phyloP scores from a whole-genome alignment of 2,329 filamentous ascomycete genomes.

The Plectosphaerella sp. region DNA sequence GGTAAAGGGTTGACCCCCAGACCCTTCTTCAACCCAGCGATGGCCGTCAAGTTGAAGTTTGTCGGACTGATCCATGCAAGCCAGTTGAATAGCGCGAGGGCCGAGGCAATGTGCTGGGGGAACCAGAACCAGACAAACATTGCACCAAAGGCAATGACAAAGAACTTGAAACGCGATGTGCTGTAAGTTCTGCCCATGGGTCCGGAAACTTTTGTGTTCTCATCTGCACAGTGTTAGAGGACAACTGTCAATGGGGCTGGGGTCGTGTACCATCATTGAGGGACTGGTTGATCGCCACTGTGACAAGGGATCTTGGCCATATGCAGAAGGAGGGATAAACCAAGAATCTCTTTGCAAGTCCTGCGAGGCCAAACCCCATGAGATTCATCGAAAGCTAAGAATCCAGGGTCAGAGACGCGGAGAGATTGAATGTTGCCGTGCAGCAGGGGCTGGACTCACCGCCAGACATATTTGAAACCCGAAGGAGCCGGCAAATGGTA shows the following conservation, averaged over 20 bases:
- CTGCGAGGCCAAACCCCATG: conserved; percentile 48
- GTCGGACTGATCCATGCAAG: conserved; percentile 44
- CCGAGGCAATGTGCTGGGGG: conserved; percentile 43
- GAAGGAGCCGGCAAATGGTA: too few species aligned
- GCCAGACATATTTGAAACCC: too few species aligned
- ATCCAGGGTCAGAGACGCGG: too few species aligned
- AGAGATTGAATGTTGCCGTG: too few species aligned
- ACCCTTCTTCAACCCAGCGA: conserved; percentile 29
- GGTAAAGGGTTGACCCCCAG: conserved; percentile 31
- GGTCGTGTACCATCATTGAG: conserved; percentile 29
- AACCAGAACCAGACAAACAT: conserved; percentile 51
- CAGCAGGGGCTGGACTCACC: too few species aligned
- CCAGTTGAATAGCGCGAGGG: conserved; percentile 42
- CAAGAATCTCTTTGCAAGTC: conserved; percentile 38
- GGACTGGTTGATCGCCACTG: conserved; percentile 37
- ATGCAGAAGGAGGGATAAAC: conserved; percentile 44
- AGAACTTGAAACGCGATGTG: conserved; percentile 36
- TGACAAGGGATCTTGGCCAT: conserved; percentile 45
- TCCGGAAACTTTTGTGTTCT: conserved; percentile 17
- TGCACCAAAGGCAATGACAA: conserved; percentile 30
- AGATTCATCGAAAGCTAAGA: conserved; percentile 38
- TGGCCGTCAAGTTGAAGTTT: conserved; percentile 26
- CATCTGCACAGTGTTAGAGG: conserved; percentile 6
- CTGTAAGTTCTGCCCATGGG: conserved; percentile 25
- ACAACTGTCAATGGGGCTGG: conserved; percentile 5